Evolutionary conservation across 176 grass and related monocot genomes (phyloP).

Genomic region (Aegilops tauschii): DNA sequence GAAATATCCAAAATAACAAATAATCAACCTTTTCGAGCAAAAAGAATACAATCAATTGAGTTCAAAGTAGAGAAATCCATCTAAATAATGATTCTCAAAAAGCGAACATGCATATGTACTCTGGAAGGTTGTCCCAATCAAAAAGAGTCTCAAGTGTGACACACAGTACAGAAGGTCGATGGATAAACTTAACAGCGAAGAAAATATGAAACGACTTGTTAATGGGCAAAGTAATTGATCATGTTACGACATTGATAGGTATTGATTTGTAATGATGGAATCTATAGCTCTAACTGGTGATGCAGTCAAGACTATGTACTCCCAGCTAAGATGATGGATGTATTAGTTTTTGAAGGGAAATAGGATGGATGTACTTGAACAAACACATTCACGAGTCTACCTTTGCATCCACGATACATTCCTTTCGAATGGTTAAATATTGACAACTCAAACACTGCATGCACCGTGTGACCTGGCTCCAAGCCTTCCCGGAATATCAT

Average conservation of each 20-base stretch:
- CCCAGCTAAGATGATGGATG: not conserved
- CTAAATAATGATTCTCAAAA: too few relatives aligned
- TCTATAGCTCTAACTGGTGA: not conserved
- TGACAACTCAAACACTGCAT: slow-evolving; percentile 18
- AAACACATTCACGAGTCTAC: not conserved
- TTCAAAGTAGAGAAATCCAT: too few relatives aligned
- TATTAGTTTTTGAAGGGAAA: not conserved
- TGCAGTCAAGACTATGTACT: not conserved
- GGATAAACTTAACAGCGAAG: not conserved
- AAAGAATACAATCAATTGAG: too few relatives aligned
- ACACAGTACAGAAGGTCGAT: not conserved
- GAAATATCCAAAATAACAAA: too few relatives aligned
- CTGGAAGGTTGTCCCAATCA: not conserved
- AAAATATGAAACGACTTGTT: not conserved
- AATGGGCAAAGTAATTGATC: not conserved
- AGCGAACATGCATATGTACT: not conserved
- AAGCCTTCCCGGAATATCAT: not conserved
- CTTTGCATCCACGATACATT: not conserved
- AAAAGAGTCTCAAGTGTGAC: not conserved
- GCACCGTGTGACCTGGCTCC: not conserved
- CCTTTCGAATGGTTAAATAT: slow-evolving; percentile 22
- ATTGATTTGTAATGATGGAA: not conserved
- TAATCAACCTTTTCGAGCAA: too few relatives aligned
- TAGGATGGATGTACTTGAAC: not conserved
- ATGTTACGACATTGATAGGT: not conserved